A percentile compares a stretch with the other conserved stretches of the same genome.
Evolutionary conservation across 176 grass and related monocot species (phyloP).

Genomic region (Ensete ventricosum): DNA sequence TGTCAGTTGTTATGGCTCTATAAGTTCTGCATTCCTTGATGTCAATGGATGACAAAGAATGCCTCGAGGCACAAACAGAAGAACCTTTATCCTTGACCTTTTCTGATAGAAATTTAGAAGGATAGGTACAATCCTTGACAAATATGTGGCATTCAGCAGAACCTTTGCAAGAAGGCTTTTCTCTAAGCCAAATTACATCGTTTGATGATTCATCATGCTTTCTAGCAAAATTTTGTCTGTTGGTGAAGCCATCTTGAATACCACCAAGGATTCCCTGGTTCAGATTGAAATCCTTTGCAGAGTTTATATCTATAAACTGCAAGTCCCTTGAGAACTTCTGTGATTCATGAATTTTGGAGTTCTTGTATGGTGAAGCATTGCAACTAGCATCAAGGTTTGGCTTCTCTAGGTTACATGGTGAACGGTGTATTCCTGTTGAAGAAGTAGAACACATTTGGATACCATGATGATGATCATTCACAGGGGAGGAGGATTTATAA

Average conservation of each 20-base stretch:
- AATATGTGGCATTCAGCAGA: background rate
- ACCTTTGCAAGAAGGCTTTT: conserved; percentile 32
- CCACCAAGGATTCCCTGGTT: conserved; percentile 44
- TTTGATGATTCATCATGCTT: conserved; percentile 17
- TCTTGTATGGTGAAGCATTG: background rate
- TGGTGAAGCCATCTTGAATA: conserved; percentile 24
- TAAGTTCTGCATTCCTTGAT: background rate
- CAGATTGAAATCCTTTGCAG: conserved; percentile 46
- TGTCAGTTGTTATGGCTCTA: background rate
- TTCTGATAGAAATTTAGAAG: background rate
- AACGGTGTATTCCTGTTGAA: conserved; percentile 16
- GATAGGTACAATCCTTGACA: background rate
- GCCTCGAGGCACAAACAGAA: background rate
- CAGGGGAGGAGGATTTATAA: background rate
- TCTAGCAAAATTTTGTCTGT: conserved; percentile 10
- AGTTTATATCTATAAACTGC: conserved; percentile 26
- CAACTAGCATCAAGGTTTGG: conserved; percentile 18
- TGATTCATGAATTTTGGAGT: background rate
- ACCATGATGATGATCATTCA: conserved; percentile 21
- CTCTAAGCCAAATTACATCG: conserved; percentile 30
- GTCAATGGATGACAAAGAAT: background rate
- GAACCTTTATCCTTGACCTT: background rate
- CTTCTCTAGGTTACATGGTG: conserved; percentile 25
- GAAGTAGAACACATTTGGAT: conserved; percentile 27
- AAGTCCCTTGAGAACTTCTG: conserved; percentile 28